These are phyloP conservation scores for Suillus sp. DNA, from an alignment of 768 basidiomycete genomes.

Conservation along the genomic window DNA sequence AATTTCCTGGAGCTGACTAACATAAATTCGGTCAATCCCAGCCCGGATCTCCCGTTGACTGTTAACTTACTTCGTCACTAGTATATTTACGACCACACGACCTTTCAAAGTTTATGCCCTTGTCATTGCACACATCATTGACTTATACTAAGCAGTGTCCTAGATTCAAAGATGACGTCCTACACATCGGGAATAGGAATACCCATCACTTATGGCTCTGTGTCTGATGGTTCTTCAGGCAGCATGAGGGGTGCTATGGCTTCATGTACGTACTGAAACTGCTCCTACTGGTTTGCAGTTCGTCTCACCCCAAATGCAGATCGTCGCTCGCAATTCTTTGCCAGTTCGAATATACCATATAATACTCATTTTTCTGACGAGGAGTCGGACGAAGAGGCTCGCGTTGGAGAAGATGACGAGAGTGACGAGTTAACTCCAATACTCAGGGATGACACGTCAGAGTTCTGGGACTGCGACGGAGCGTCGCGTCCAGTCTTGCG, in stretches of 20 bases:
- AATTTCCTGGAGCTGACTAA: not conserved
- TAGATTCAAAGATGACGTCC: slow-evolving; percentile 43
- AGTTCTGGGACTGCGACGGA: slow-evolving; percentile 27
- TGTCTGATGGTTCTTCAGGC: slow-evolving; percentile 46
- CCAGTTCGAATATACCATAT: slow-evolving; percentile 58
- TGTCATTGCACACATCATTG: not conserved
- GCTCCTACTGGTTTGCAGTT: slow-evolving; percentile 5
- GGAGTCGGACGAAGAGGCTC: slow-evolving; percentile 31
- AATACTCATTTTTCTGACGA: slow-evolving; percentile 46
- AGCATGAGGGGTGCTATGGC: slow-evolving; percentile 59
- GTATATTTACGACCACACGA: slow-evolving; percentile 4
- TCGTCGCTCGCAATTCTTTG: slow-evolving; percentile 68
- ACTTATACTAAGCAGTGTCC: not conserved
- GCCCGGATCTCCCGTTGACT: not conserved
- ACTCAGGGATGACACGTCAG: slow-evolving; percentile 20
- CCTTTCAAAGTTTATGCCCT: not conserved
- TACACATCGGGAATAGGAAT: slow-evolving; percentile 36
- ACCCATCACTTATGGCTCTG: slow-evolving; percentile 47
- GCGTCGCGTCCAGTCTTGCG: slow-evolving; percentile 3
- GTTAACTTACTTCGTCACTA: not conserved
- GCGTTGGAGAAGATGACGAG: slow-evolving; percentile 21
- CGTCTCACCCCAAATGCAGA: slow-evolving; percentile 42
- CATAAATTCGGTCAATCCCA: not conserved
- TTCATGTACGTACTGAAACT: slow-evolving; percentile 48
- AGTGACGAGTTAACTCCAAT: slow-evolving; percentile 2